phyloP scores from a whole-genome alignment of 192 early-diverging fungal genomes.

The Coemansia sp. region DNA sequence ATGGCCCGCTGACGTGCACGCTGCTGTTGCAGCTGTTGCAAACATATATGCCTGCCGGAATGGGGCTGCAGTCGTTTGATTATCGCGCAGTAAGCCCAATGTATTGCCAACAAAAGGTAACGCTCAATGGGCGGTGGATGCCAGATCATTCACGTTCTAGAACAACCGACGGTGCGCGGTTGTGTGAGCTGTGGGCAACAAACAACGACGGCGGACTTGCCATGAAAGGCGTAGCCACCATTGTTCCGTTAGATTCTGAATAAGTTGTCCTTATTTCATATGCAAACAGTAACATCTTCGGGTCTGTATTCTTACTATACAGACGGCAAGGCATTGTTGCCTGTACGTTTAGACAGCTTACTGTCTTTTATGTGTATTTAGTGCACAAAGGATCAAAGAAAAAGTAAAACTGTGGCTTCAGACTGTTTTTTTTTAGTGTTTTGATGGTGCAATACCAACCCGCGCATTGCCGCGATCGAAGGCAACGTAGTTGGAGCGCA shows the following conservation, averaged over 20 bases:
- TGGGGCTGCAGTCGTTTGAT: conserved; percentile 58
- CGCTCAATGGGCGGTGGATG: conserved; percentile 52
- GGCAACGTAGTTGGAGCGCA: conserved; percentile 66
- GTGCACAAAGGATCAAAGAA: background rate
- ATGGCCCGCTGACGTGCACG: conserved; percentile 78
- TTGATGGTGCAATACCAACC: conserved; percentile 61
- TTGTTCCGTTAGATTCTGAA: conserved; percentile 20
- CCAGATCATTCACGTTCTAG: conserved; percentile 20
- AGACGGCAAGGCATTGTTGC: too few relatives aligned
- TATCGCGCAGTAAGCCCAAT: conserved; percentile 73
- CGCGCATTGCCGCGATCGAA: conserved; percentile 60
- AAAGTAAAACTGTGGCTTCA: background rate
- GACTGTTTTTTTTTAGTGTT: conserved; percentile 18
- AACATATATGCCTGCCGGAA: conserved; percentile 38
- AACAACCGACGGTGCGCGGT: conserved; percentile 8
- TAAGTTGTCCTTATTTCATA: background rate
- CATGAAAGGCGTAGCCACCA: conserved; percentile 65
- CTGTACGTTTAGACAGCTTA: background rate
- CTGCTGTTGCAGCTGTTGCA: conserved; percentile 68
- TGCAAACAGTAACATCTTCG: too few relatives aligned
- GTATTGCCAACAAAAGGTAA: conserved; percentile 58
- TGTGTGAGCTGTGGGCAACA: conserved; percentile 72
- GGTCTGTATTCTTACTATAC: background rate
- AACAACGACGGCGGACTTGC: conserved; percentile 64
- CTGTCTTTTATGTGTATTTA: conserved; percentile 3